phyloP scores from a whole-genome alignment of 495 filamentous ascomycete species.

The Aspergillus asperescens region DNA sequence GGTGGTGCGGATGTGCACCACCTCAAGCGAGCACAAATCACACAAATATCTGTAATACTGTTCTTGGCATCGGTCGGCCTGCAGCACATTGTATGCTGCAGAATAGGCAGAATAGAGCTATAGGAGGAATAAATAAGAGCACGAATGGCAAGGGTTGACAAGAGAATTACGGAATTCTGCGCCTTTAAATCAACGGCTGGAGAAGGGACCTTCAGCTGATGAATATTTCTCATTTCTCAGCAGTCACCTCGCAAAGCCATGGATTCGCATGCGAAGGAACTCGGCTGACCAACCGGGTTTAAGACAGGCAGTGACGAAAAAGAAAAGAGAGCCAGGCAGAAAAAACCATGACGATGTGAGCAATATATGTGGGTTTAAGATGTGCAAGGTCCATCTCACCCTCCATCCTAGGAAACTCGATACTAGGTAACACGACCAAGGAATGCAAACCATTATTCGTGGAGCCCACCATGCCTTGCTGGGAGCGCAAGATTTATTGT shows the following conservation, averaged over 20 bases:
- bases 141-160: not conserved
- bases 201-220: constrained; percentile 9
- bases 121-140: not conserved
- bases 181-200: constrained; percentile 1
- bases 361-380: no score
- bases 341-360: no score
- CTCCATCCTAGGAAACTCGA: no score
- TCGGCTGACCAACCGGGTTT: constrained; percentile 7
- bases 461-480: no score
- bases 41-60: no score
- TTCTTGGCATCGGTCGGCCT: not conserved
- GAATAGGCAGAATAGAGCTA: not conserved
- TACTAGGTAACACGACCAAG: no score
- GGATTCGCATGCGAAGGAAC: no score
- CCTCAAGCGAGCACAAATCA: not conserved
- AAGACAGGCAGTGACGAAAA: not conserved
- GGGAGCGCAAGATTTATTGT: no score
- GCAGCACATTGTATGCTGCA: not conserved
- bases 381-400: no score
- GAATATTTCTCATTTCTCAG: not conserved
- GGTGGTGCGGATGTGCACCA: not conserved
- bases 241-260: no score
- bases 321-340: no score
- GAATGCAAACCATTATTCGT: no score
- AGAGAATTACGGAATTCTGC: not conserved